These are phyloP conservation scores for Mikania micrantha DNA, from an alignment of 129 eudicot species.

Conservation along the genomic window DNA sequence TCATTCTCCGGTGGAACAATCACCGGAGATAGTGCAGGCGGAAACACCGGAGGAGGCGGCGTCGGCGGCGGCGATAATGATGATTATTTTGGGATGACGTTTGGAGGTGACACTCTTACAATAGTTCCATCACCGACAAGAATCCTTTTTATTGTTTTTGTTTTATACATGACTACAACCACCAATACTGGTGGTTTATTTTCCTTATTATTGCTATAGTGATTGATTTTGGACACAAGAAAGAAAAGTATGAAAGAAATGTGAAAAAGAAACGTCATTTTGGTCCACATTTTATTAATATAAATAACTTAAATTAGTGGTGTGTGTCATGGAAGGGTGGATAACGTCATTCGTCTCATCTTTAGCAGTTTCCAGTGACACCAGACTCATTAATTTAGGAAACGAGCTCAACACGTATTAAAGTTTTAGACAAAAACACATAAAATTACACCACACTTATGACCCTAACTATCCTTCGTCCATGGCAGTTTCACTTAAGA, in stretches of 20 bases:
- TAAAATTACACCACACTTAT: no score
- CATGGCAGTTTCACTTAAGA: no score
- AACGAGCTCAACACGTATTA: no score
- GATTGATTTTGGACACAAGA: slow-evolving; percentile 12
- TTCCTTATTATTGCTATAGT: slow-evolving; percentile 31
- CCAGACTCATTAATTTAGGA: no score
- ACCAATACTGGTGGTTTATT: slow-evolving; percentile 36
- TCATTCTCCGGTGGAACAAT: slow-evolving; percentile 42
- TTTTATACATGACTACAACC: slow-evolving; percentile 29
- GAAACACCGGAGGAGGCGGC: slow-evolving; percentile 30
- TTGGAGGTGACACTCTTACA: slow-evolving; percentile 32
- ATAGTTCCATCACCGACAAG: slow-evolving; percentile 14
- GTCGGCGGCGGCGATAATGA: slow-evolving; percentile 23
- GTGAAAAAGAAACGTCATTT: slow-evolving; percentile 11
- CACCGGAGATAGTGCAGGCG: slow-evolving; percentile 38
- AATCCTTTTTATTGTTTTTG: slow-evolving; percentile 20
- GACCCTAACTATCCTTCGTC: no score
- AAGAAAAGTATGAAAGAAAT: neutral
- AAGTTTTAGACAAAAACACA: no score
- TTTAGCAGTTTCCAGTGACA: no score
- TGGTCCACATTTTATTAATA: slow-evolving; percentile 6
- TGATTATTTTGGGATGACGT: slow-evolving; percentile 58
- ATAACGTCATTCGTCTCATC: no score
- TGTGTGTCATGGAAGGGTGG: no score
- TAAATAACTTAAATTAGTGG: no score